Evolutionary conservation across 208 protist species (phyloP).

Genomic region (Trypanosoma congolense): DNA sequence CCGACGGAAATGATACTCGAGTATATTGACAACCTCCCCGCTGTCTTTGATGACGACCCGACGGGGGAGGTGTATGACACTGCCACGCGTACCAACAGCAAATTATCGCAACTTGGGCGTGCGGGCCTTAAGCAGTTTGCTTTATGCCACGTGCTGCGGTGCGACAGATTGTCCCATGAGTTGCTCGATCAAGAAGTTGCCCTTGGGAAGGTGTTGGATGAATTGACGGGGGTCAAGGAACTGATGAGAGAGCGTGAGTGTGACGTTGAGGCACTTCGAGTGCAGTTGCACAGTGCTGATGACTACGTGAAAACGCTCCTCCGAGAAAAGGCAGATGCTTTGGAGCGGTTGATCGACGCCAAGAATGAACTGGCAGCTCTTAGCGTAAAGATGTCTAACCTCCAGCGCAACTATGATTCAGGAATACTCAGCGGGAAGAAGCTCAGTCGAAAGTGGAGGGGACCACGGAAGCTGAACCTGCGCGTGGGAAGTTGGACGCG

Average conservation of each 20-base stretch:
- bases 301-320: conserved; percentile 35
- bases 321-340: conserved; percentile 37
- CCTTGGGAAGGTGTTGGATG: conserved; percentile 22
- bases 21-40: conserved; percentile 15
- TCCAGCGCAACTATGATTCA: conserved; percentile 20
- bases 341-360: conserved; percentile 41
- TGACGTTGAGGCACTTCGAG: conserved; percentile 27
- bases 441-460: too few species aligned
- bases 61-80: conserved; percentile 1
- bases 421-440: too few species aligned
- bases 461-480: too few species aligned
- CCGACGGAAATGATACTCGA: conserved; percentile 1
- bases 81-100: background rate
- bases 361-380: conserved; percentile 50
- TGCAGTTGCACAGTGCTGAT: conserved; percentile 31
- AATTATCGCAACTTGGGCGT: conserved; percentile 7
- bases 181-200: conserved; percentile 26
- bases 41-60: conserved; percentile 13
- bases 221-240: conserved; percentile 28
- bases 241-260: conserved; percentile 29
- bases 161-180: conserved; percentile 18
- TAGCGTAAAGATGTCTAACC: conserved; percentile 14
- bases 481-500: too few species aligned
- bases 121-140: conserved; percentile 4
- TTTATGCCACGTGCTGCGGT: background rate